Conservation (phyloP, 1,139 yeast species). For the Entelexis paramagnoliae region DNA sequence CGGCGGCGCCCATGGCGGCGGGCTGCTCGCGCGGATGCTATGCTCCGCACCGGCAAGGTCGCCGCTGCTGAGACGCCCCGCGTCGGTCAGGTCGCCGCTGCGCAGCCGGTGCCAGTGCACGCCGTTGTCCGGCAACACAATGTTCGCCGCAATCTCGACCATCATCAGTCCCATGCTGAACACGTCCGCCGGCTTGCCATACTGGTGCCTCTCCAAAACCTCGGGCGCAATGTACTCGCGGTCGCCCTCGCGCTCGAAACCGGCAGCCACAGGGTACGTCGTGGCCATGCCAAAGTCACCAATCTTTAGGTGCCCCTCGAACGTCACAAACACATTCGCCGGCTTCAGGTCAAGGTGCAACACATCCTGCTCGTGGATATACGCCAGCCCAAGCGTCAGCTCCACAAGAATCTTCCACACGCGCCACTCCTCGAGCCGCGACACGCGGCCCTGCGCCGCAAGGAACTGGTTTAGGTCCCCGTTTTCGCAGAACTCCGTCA, state of each 20-base stretch:
- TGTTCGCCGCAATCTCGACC: conserved; percentile 93
- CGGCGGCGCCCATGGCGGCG: conserved; percentile 74
- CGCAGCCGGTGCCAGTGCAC: conserved; percentile 93
- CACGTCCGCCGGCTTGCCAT: conserved; percentile 88
- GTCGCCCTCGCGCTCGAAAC: conserved; percentile 88
- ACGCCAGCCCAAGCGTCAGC: conserved; percentile 61
- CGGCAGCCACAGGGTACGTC: conserved; percentile 39
- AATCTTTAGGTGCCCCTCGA: conserved; percentile 82
- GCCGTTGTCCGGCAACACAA: conserved; percentile 91
- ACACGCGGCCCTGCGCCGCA: conserved; percentile 67
- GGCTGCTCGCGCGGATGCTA: conserved; percentile 5
- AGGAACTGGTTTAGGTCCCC: conserved; percentile 79
- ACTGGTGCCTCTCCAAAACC: conserved; percentile 66
- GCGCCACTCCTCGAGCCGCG: conserved; percentile 81
- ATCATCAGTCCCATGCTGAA: conserved; percentile 86
- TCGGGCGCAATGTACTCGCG: conserved; percentile 98
- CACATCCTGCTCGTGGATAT: conserved; percentile 63
- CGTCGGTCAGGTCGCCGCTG: conserved; percentile 92
- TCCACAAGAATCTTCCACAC: conserved; percentile 94
- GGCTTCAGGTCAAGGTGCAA: conserved; percentile 93
- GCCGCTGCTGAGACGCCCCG: conserved; percentile 73
- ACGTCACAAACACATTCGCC: conserved; percentile 84
- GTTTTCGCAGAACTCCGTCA: conserved; percentile 93
- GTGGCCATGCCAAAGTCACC: conserved; percentile 80
- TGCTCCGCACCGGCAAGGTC: conserved; percentile 34